Evolutionary conservation across 805 yeast species (phyloP), one percentile per base, ranked within the genome.

Genomic region (Saccharomycodes ludwigii): DNA sequence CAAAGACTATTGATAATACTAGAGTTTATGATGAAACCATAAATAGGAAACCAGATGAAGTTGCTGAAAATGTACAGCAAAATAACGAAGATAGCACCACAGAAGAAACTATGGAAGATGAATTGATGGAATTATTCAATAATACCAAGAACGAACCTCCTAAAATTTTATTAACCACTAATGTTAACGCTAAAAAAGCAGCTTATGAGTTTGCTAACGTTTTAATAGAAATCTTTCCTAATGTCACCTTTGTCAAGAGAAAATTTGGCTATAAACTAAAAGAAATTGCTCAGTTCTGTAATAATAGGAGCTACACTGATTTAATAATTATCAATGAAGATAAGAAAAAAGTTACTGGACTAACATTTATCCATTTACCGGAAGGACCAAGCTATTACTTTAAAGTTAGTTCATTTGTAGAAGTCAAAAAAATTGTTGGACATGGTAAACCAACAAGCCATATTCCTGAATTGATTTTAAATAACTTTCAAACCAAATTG

Each of bases 341-440:
- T 58, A 86, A 86, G 58, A 91, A 88, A 56, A 69, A 68, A 40
- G 93, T 91, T 23, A 86, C 81, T 32, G 98, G 98, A 2, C 59
- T 91, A 36, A 84, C 97, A 1, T 81, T 91, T 48, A 78, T 91
- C 35, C 95, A 91, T 59, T 65, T 91, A 37, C 98, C 98, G 6
- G 81, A 70, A 28, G 98, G 98, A 1, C 98, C 98, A 22, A 80
- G 96, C 0, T 84, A 84, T 52, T 86, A 88, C 58, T 91, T 91
- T 48, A 77, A 91, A 18, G 62, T 91, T 4, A 65, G 84, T 6
- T 83, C 94, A 3, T 66, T 80, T 27, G 70, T 72, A 11, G 80
- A 82, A 44, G 77, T 86, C 8, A 73, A 81, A 43, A 64, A 70
- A 41, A 83, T 91, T 33, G 53, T 61, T 15, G 95, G 95, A 7